Base-by-base conservation (phyloP, 1,284 basidiomycete genomes). In the Irpex sp. region DNA sequence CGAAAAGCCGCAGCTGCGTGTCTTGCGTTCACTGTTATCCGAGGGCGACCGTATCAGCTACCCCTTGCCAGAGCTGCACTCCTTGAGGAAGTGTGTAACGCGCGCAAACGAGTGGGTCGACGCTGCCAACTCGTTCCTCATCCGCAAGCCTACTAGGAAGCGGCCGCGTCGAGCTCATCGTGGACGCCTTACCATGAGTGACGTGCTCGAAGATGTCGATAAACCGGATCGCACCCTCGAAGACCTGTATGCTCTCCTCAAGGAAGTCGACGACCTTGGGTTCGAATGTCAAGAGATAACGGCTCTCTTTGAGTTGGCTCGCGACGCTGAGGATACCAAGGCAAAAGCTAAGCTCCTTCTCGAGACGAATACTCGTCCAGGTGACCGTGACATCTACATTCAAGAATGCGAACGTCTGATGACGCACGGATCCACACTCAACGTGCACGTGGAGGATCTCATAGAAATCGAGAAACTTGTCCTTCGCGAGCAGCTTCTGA, bases 1-100 rank as follows among this genome's bases (percentile, higher is more conserved):
- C 50, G 80, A 86, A 4, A 84, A 86, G 9, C 95, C 95, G 13
- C 75, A 84, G 1, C 82, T 97, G 59, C 89, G 92, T 63, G 83
- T 83, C 35, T 83, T 98, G 61, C 87, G 90, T 35, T 86, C 89
- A 5, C 78, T 97, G 15, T 80, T 94, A 26, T 84, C 89, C 0
- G 95, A 98, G 73, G 95, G 93, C 19, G 94, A 97, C 68, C 88
- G 88, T 62, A 93, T 97, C 71, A 87, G 86, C 57, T 85, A 87
- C 71, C 81, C 83, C 26, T 81, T 97, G 17, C 81, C 86, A 1
- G 93, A 95, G 72, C 80, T 96, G 56, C 76, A 79, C 19, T 78
- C 86, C 55, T 83, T 98, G 54, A 85, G 88, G 56, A 89, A 86
- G 71, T 94, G 94, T 71, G 90, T 97, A 58, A 82, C 77, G 49